These are phyloP conservation scores for Musa balbisiana DNA, from an alignment of 202 grass and related monocot genomes.

Conservation along the genomic window DNA sequence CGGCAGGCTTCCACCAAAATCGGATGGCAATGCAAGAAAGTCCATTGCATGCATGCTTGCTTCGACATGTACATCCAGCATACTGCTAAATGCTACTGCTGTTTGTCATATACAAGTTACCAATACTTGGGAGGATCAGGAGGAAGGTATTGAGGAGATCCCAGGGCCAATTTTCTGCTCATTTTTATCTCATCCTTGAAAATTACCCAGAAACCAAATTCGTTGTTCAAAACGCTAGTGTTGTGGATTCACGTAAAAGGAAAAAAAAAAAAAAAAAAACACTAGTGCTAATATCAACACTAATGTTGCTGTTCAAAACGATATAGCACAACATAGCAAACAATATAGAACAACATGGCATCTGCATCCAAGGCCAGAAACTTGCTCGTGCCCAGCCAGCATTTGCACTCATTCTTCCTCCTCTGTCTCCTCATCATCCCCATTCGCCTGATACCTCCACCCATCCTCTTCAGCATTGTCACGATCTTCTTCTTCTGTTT, in stretches of 20 bases:
- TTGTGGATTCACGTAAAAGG: too few species aligned
- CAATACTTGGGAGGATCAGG: background rate
- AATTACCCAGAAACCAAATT: too few species aligned
- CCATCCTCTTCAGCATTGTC: slow-evolving; percentile 36
- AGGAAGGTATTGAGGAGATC: too few species aligned
- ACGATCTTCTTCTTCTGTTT: slow-evolving; percentile 59
- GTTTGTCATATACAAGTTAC: slow-evolving; percentile 20
- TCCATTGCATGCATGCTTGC: background rate
- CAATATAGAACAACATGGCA: too few species aligned
- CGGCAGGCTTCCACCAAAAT: background rate
- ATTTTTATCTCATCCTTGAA: too few species aligned
- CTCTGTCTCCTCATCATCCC: slow-evolving; percentile 66
- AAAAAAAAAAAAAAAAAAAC: too few species aligned
- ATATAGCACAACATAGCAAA: too few species aligned
- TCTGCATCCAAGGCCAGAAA: too few species aligned
- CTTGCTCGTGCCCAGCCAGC: background rate
- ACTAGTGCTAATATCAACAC: too few species aligned
- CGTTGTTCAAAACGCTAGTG: too few species aligned
- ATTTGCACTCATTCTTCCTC: slow-evolving; percentile 74
- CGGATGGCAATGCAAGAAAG: background rate
- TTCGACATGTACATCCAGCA: background rate
- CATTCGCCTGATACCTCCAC: slow-evolving; percentile 39
- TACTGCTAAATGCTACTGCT: slow-evolving; percentile 32
- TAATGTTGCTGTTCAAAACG: too few species aligned
- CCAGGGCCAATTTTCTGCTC: too few species aligned